Conservation (phyloP, 768 basidiomycete genomes). For the Pholiota microspora region DNA sequence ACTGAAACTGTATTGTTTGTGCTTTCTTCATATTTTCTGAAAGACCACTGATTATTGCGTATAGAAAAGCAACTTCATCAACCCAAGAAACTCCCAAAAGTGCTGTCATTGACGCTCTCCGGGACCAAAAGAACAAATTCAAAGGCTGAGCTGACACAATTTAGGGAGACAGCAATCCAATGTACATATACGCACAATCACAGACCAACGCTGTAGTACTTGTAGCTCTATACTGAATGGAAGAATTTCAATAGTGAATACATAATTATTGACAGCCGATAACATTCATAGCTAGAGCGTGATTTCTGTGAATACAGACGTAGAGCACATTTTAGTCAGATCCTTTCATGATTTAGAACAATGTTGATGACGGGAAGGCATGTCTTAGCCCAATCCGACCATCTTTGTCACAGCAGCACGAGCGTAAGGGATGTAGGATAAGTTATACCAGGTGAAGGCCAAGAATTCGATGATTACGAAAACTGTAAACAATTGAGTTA, state of each 20-base stretch:
- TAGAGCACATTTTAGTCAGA: not conserved
- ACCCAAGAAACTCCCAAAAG: conserved; percentile 41
- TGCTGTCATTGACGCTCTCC: conserved; percentile 68
- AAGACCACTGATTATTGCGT: conserved; percentile 2
- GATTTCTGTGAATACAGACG: conserved; percentile 6
- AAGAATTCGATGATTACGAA: conserved; percentile 92
- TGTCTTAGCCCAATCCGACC: conserved; percentile 46
- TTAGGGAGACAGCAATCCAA: not conserved
- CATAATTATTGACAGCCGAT: conserved; percentile 1
- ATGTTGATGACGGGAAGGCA: not conserved
- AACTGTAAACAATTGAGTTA: conserved; percentile 43
- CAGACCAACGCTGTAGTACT: conserved; percentile 17
- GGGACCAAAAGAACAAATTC: conserved; percentile 85
- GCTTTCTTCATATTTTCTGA: not conserved
- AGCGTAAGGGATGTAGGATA: conserved; percentile 92
- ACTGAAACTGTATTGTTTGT: conserved; percentile 63
- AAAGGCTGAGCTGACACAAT: conserved; percentile 45
- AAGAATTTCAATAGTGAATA: conserved; percentile 1
- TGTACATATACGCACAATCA: not conserved
- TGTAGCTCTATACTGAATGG: not conserved
- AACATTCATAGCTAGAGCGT: conserved; percentile 1
- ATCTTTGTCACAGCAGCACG: conserved; percentile 67
- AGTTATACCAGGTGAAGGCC: conserved; percentile 87
- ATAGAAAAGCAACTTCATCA: conserved; percentile 50
- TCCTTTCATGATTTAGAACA: not conserved